Base-by-base conservation (phyloP, 108 stramenopile species). In the Thalassiosira profunda region DNA sequence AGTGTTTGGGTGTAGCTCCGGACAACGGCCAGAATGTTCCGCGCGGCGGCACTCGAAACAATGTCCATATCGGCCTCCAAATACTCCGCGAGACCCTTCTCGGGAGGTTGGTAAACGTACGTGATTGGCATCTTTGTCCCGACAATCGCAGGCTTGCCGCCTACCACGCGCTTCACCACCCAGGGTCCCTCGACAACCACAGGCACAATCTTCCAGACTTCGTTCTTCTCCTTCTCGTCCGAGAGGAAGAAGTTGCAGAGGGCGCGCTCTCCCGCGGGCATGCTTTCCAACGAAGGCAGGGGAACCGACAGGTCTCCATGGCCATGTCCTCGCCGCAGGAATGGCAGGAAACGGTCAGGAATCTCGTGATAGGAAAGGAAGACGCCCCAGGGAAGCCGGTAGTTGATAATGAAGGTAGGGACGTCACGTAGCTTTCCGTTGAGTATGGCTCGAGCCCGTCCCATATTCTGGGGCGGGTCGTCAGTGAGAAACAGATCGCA, bases 321-420 rank as follows among this genome's bases (percentile, higher is more conserved):
- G 1, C 66, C 77, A 63, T 85, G 58, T 15, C 60, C 49, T 20
- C 63, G 42, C 25, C 68, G 68, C 20, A 91, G 56, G 62, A 85
- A 94, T 10, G 88, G 87, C 21, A 88, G 17, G 53, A 90, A 91
- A 21, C 67, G 72, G 18, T 81, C 65, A 12, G 92, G 92, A 40
- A 96, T 96, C 60, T 93, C 88, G 77, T 85, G 92, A 64, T 94
- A 96, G 1, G 83, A 70, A 25, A 90, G 45, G 56, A 91, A 78
- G 10, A 90, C 79, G 14, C 95, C 95, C 95, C 95, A 96, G 5
- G 95, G 95, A 24, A 96, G 68, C 2, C 92, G 76, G 66, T 92
- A 96, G 60, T 96, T 96, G 58, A 96, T 84, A 26, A 96, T 70
- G 58, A 96, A 90, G 21, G 95, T 96, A 5, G 91, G 86, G 8